Percentiles rank a stretch among this genome's conserved stretches.
Conservation (phyloP, 139 green algal species). For the Dunaliella sp. region DNA sequence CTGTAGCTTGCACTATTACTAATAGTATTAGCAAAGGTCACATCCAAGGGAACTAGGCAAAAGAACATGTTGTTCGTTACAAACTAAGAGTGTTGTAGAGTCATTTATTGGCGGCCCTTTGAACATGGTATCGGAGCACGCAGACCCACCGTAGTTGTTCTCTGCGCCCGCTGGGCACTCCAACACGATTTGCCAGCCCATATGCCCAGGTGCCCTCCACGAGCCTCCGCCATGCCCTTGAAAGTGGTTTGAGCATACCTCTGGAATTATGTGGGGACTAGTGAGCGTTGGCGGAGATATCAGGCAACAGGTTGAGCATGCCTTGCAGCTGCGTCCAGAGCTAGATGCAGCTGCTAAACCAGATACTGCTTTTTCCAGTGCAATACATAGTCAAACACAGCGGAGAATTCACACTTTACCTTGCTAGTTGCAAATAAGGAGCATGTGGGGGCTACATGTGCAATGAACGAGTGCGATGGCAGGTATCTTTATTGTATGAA, state of each 20-base stretch:
- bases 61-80: not conserved
- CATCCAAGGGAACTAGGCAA: not conserved
- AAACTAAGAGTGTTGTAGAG: not conserved
- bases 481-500: no score
- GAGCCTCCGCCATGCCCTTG: not conserved
- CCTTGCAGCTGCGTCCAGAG: no score
- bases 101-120: not conserved
- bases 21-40: not conserved
- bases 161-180: not conserved
- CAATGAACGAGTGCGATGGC: no score
- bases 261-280: no score
- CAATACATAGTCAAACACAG: no score
- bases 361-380: no score
- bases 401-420: no score
- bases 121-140: not conserved
- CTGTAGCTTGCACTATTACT: not conserved
- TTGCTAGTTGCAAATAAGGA: no score
- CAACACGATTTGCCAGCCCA: not conserved
- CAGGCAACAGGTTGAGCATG: no score
- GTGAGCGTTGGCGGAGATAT: no score
- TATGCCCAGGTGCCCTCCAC: constrained; percentile 1
- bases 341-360: no score
- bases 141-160: not conserved
- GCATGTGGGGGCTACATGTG: no score
- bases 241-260: not conserved